Base-by-base conservation (phyloP, 495 filamentous ascomycete species). In the Arthonia radiata region DNA sequence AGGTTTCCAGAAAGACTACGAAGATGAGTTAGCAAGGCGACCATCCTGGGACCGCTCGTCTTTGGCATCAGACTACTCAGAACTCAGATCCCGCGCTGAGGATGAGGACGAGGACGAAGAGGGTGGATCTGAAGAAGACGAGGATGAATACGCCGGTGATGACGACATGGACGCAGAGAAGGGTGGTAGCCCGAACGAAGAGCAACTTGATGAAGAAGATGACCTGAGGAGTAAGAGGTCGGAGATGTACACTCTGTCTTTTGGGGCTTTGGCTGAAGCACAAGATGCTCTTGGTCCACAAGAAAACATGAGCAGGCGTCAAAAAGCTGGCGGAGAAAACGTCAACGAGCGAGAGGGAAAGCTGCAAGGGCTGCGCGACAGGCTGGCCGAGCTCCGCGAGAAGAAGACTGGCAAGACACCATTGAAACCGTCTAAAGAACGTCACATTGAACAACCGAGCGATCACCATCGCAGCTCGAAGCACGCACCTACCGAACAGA, bases 211-310 rank as follows among this genome's bases (percentile, higher is more conserved):
- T n/a, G n/a, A n/a, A n/a, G n/a, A n/a, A n/a, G n/a, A n/a, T n/a
- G n/a, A n/a, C n/a, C n/a, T n/a, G n/a, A n/a, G n/a, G n/a, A n/a
- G n/a, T n/a, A n/a, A n/a, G n/a, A n/a, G n/a, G n/a, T n/a, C n/a
- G n/a, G n/a, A n/a, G n/a, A n/a, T 55, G 15, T 41, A 38, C 37
- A 49, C 34, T 25, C 35, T 93, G 28, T 83, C 81, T 17, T 97
- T 97, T 43, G 80, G 80, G 27, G 71, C 78, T 0, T 56, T 97
- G 16, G 74, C 71, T 27, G 73, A 75, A 57, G 86, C 86, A 2
- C 73, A 89, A 52, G 64, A 67, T 8, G 58, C 69, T 0, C 42
- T 90, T 21, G 50, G 52, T 10, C 54, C 42, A 18, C 30, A 42
- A 23, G 16, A 36, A 12, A 13, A 25, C 12, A 31, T 19, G 43